Base-by-base conservation (phyloP, 495 filamentous ascomycete species). In the Neurospora sp. region DNA sequence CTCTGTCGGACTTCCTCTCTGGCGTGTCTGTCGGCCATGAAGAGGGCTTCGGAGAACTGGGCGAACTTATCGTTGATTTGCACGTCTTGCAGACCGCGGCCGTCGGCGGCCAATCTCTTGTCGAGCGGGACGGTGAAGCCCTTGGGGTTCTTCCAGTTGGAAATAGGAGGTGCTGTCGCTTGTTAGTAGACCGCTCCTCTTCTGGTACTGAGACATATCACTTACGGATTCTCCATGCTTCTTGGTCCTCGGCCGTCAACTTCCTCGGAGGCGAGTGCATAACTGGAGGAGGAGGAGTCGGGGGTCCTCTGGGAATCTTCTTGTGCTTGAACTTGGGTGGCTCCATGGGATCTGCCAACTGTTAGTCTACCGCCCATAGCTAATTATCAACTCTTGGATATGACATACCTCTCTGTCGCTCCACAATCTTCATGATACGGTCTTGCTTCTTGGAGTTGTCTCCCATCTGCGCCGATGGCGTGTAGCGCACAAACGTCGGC, bases 1-100 rank as follows among this genome's bases (percentile, higher is more conserved):
- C 96, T 89, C 80, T 97, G 93, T 75, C 93, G 90, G 70, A 99
- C 96, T 82, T 99, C 96, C 79, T 98, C 96, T 76, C 96, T 87
- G 9, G 96, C 95, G 81, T 98, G 96, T 39, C 96, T 85, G 80
- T 99, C 96, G 35, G 96, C 96, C 72, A 94, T 96, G 79, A 94
- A 94, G 37, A 99, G 84, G 1, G 94, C 93, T 84, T 99, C 96
- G 0, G 94, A 91, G 81, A 99, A 97, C 80, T 96, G 92, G 23
- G 96, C 94, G 78, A 98, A 98, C 78, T 98, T 99, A 85, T 99
- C 96, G 82, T 98, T 99, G 80, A 99, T 98, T 31, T 94, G 91
- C 41, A 97, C 92, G 82, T 99, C 96, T 80, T 97, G 93, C 76
- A 98, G 83, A 9, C 93, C 93, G 77, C 96, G 89, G 3, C 96